Evolutionary conservation across 768 basidiomycete species (phyloP).

Genomic region (Pleurotus salmoneostramineus): DNA sequence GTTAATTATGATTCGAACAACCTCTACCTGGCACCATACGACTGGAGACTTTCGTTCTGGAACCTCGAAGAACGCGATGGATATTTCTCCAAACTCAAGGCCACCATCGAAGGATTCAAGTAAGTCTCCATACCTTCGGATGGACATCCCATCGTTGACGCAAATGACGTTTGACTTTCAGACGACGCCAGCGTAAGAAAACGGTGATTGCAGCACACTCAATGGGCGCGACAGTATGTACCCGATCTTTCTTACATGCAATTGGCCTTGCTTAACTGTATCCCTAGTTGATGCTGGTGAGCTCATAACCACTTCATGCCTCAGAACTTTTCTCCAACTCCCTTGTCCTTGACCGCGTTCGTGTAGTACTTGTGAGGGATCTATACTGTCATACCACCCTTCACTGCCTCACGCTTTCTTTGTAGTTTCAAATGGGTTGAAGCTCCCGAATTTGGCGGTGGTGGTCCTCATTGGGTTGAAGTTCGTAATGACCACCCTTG

Average conservation of each 20-base stretch:
- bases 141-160: too few relatives aligned
- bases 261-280: neutral
- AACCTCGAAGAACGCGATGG: slow-evolving; percentile 92
- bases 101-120: slow-evolving; percentile 77
- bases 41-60: slow-evolving; percentile 85
- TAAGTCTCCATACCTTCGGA: too few relatives aligned
- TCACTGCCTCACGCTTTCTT: neutral
- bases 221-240: slow-evolving; percentile 72
- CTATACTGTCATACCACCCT: slow-evolving; percentile 1
- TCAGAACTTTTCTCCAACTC: neutral
- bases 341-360: slow-evolving; percentile 7
- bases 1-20: slow-evolving; percentile 93
- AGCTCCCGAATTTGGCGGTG: slow-evolving; percentile 73
- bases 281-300: slow-evolving; percentile 4
- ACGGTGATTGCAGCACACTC: slow-evolving; percentile 83
- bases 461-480: slow-evolving; percentile 90
- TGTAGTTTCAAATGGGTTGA: slow-evolving; percentile 95
- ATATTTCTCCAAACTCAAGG: slow-evolving; percentile 82
- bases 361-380: slow-evolving; percentile 80
- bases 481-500: slow-evolving; percentile 29
- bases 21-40: slow-evolving; percentile 79
- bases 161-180: too few relatives aligned
- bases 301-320: neutral
- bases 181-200: slow-evolving; percentile 68
- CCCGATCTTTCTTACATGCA: slow-evolving; percentile 16